phyloP scores from a whole-genome alignment of 371 early-diverging fungal genomes.

The Zychaea mexicana region DNA sequence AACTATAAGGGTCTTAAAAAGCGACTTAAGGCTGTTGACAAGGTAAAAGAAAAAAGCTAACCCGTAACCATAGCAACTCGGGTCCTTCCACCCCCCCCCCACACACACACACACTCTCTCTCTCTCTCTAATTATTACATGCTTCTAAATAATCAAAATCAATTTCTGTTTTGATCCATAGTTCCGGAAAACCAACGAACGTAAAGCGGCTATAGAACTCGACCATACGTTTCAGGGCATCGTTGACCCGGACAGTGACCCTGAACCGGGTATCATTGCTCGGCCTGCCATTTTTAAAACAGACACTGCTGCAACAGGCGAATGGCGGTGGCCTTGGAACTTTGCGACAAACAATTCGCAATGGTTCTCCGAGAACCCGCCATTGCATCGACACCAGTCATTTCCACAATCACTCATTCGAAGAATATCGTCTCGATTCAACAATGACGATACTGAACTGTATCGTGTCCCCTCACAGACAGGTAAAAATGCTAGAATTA shows the following conservation, averaged over 20 bases:
- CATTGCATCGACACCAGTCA: constrained; percentile 17
- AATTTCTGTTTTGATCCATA: constrained; percentile 8
- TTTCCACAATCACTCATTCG: constrained; percentile 25
- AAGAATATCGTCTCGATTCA: constrained; percentile 22
- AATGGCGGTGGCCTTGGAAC: constrained; percentile 21
- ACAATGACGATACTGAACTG: constrained; percentile 21
- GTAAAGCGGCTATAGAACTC: constrained; percentile 24
- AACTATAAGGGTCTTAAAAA: constrained; percentile 77
- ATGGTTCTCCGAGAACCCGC: not conserved
- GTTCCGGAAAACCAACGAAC: constrained; percentile 25
- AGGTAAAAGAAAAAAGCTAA: too few species aligned
- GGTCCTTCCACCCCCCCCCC: constrained; percentile 10
- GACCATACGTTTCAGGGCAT: constrained; percentile 22
- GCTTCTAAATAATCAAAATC: not conserved
- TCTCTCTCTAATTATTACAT: too few species aligned
- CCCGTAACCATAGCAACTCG: not conserved
- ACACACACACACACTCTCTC: too few species aligned
- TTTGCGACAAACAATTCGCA: not conserved
- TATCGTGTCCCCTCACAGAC: constrained; percentile 20
- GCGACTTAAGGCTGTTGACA: constrained; percentile 62
- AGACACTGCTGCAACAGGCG: constrained; percentile 9
- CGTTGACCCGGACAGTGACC: constrained; percentile 17
- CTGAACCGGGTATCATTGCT: not conserved
- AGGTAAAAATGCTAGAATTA: constrained; percentile 15
- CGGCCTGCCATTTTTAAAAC: constrained; percentile 2